These are phyloP conservation scores for Crassisporium funariophilum DNA, from an alignment of 768 basidiomycete genomes.

Conservation along the genomic window DNA sequence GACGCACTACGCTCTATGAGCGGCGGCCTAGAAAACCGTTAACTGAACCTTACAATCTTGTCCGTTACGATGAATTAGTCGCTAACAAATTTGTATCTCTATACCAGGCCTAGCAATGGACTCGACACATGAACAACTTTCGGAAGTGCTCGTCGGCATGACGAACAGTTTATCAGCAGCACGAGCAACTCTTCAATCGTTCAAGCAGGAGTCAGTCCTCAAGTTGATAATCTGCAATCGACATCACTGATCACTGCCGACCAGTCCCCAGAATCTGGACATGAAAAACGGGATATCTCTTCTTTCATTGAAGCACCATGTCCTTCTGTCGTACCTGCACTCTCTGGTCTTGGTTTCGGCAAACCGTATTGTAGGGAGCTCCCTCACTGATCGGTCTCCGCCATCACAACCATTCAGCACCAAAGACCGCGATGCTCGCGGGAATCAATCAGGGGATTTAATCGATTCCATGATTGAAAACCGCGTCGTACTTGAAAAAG, in stretches of 20 bases:
- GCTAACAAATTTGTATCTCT: conserved; percentile 6
- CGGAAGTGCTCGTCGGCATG: conserved; percentile 54
- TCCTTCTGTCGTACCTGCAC: conserved; percentile 84
- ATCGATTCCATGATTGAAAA: conserved; percentile 80
- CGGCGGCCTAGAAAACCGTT: conserved; percentile 61
- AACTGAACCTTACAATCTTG: conserved; percentile 37
- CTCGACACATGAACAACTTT: conserved; percentile 26
- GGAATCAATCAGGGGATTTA: conserved; percentile 66
- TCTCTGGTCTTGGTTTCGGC: conserved; percentile 74
- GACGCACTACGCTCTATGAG: conserved; percentile 48
- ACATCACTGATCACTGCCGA: conserved; percentile 14
- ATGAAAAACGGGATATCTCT: conserved; percentile 86
- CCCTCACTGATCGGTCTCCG: conserved; percentile 52
- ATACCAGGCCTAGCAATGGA: conserved; percentile 22
- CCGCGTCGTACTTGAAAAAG: conserved; percentile 86
- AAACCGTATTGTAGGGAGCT: conserved; percentile 70
- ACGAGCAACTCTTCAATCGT: conserved; percentile 53
- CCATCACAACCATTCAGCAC: conserved; percentile 55
- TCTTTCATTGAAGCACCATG: conserved; percentile 83
- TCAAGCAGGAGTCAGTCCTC: conserved; percentile 55
- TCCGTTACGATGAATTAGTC: conserved; percentile 10
- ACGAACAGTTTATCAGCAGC: conserved; percentile 61
- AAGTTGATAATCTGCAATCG: conserved; percentile 5
- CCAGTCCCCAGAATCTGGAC: conserved; percentile 39
- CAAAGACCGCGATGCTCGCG: conserved; percentile 53